Base-by-base conservation (phyloP, 257 asterid species). In the Jacaranda copaia region DNA sequence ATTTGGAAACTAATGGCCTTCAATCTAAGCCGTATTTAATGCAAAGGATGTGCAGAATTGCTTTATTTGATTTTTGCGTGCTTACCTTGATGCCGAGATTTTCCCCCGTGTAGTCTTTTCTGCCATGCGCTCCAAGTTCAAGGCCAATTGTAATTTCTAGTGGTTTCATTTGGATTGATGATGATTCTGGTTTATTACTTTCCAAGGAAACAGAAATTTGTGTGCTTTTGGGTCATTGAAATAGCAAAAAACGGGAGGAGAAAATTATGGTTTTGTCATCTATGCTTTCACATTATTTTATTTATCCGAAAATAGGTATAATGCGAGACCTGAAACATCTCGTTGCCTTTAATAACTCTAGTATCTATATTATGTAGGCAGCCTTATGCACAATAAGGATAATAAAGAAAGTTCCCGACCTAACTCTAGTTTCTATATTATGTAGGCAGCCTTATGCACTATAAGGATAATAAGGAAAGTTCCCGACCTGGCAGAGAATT, bases 401-500 rank as follows among this genome's bases (percentile, higher is more conserved):
- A 81, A 88, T 96, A 84, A 91, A 80, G 90, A 96, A 96, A 91
- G 99, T 91, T 69, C 99, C 99, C 0, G 99, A 96, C 84, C 88
- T 93, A n/a, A n/a, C n/a, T n/a, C 19, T 56, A 13, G 57, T 62
- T 69, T 69, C 74, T 77, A 49, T 69, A 20, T 61, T 60, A 82
- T 81, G 74, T 80, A 96, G 99, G 99, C 99, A 80, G 97, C 99
- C 7, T 85, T 96, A 81, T 96, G 99, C 88, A 81, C 97, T 51
- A 89, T 92, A 80, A 90, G 99, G 89, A 93, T 96, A 82, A 88
- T 96, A 84, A 91, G 80, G 90, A 96, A 96, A 92, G 99, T 91
- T 63, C 99, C 99, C 0, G 99, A 96, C 86, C 88, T 93, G 82
- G 98, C 93, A 73, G 99, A 96, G 79, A 93, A 88, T 85, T 96